A percentile compares a stretch with the other conserved stretches of the same genome.
phyloP scores from a whole-genome alignment of 2,329 filamentous ascomycete species.

The Ophiognomonia clavigignenti-juglandacearum region DNA sequence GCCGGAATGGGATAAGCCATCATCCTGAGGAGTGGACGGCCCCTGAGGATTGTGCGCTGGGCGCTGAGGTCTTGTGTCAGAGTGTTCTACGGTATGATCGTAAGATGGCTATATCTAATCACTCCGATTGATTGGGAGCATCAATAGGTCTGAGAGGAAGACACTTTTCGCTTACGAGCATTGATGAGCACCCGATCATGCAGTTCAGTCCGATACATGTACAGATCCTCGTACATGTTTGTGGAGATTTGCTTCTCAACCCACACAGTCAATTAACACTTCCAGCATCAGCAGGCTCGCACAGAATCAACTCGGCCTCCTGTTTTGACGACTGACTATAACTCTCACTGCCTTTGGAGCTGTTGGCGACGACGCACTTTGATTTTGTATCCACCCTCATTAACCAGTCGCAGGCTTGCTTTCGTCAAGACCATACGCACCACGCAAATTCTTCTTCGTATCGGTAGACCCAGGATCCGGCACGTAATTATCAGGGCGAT shows the following conservation, averaged over 20 bases:
- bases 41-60: conserved; percentile 53
- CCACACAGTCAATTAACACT: no score
- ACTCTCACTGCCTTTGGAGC: no score
- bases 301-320: no score
- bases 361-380: no score
- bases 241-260: no score
- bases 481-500: conserved; percentile 27
- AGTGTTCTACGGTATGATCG: conserved; percentile 35
- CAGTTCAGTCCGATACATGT: no score
- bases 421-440: background rate
- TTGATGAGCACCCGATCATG: no score
- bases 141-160: background rate
- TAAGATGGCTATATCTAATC: background rate
- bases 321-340: no score
- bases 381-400: background rate
- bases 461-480: background rate
- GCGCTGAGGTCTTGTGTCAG: conserved; percentile 44
- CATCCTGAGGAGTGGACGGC: conserved; percentile 59
- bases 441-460: background rate
- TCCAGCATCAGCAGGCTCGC: no score
- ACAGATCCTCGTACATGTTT: no score
- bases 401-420: background rate
- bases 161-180: no score
- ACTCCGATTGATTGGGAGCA: background rate
- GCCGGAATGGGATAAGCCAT: conserved; percentile 58